Conservation (phyloP, 768 basidiomycete genomes). For the Trametes coccinea region DNA sequence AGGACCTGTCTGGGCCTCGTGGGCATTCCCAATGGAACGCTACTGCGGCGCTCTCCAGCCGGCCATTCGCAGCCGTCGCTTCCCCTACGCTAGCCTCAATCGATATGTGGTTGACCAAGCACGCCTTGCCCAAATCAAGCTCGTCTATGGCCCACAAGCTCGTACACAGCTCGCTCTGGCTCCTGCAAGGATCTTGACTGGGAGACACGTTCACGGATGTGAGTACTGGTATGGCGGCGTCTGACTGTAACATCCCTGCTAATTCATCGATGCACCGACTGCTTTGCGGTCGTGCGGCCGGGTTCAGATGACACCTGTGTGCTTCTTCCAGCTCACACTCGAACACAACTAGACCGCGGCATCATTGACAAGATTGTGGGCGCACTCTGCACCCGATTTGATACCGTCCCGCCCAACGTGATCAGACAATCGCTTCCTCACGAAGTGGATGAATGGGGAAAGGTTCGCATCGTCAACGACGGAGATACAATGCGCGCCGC, state of each 20-base stretch:
- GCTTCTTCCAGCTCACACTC: too few relatives aligned
- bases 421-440: not conserved
- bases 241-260: too few relatives aligned
- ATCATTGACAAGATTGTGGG: not conserved
- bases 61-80: conserved; percentile 24
- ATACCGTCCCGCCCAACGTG: not conserved
- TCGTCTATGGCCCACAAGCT: conserved; percentile 6
- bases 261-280: too few relatives aligned
- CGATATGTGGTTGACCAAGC: conserved; percentile 16
- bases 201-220: not conserved
- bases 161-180: conserved; percentile 1
- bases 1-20: conserved; percentile 30
- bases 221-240: too few relatives aligned
- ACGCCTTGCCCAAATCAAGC: conserved; percentile 18
- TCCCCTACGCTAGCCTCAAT: conserved; percentile 24
- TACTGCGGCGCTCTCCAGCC: conserved; percentile 28
- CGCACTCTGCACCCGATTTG: not conserved
- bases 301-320: too few relatives aligned
- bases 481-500: conserved; percentile 35
- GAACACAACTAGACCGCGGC: too few relatives aligned
- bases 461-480: conserved; percentile 26
- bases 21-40: conserved; percentile 36
- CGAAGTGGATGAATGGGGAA: conserved; percentile 30
- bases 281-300: too few relatives aligned
- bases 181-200: not conserved